These are phyloP conservation scores for Penicillium verrucosum DNA, from an alignment of 2,329 filamentous ascomycete species.

Conservation along the genomic window DNA sequence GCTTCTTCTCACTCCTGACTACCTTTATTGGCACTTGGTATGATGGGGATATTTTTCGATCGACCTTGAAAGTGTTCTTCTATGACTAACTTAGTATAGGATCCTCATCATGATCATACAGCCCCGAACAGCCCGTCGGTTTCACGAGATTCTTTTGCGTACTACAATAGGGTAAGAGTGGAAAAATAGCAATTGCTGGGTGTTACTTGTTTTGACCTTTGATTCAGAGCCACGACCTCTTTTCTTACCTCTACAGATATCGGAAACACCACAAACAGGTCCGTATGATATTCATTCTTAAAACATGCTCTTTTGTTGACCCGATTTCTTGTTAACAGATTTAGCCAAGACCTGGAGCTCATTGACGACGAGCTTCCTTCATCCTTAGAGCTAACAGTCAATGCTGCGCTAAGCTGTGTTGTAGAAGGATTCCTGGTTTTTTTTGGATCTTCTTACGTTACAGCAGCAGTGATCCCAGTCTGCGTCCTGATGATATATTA, in stretches of 20 bases:
- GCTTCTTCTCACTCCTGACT: constrained; percentile 13
- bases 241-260: constrained; percentile 25
- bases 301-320: background rate
- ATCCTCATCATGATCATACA: constrained; percentile 20
- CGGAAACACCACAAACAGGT: constrained; percentile 21
- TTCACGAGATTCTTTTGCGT: constrained; percentile 20
- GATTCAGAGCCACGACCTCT: constrained; percentile 26
- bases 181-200: background rate
- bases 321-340: constrained; percentile 10
- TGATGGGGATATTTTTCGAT: background rate
- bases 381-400: constrained; percentile 22
- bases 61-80: no score
- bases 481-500: constrained; percentile 38
- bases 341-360: constrained; percentile 33
- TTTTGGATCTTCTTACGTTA: constrained; percentile 38
- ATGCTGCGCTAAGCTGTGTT: constrained; percentile 23
- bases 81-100: constrained; percentile 1
- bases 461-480: constrained; percentile 39
- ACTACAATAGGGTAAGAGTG: constrained; percentile 16
- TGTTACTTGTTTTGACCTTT: constrained; percentile 12
- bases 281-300: background rate
- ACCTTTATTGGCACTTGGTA: constrained; percentile 17
- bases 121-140: constrained; percentile 17
- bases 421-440: constrained; percentile 35
- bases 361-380: constrained; percentile 30